Percentiles rank a stretch among this genome's conserved stretches.
Evolutionary conservation across 1,284 basidiomycete genomes (phyloP).

Genomic region (Tremellales sp.): DNA sequence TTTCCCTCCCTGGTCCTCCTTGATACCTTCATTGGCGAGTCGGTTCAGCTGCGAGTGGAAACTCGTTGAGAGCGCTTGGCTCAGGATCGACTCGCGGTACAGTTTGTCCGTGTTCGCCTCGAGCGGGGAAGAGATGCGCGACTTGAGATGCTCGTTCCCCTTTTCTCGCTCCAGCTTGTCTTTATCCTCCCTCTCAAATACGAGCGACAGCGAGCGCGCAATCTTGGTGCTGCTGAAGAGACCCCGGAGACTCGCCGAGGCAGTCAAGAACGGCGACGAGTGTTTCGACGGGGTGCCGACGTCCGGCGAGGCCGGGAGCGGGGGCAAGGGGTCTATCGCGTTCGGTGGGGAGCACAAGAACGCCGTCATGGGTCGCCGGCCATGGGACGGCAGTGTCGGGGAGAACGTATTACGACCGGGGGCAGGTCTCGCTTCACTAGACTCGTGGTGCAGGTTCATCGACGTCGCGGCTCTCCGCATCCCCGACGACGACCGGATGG

Average conservation of each 20-base stretch:
- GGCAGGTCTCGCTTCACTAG: not conserved
- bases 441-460: not conserved
- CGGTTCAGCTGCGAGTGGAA: not conserved
- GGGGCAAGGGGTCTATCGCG: slow-evolving; percentile 22
- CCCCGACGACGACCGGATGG: not conserved
- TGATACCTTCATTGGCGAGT: not conserved
- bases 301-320: not conserved
- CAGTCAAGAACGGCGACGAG: slow-evolving; percentile 15
- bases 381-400: not conserved
- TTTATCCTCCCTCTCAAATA: slow-evolving; percentile 14
- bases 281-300: not conserved
- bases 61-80: slow-evolving; percentile 1
- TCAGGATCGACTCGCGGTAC: not conserved
- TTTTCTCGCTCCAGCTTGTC: not conserved
- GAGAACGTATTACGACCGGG: not conserved
- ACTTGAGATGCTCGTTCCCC: slow-evolving; percentile 1
- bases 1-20: not conserved
- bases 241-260: slow-evolving; percentile 11
- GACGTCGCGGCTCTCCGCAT: not conserved
- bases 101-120: not conserved
- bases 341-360: slow-evolving; percentile 26
- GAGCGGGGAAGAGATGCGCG: not conserved
- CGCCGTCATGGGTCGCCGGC: slow-evolving; percentile 8
- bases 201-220: slow-evolving; percentile 14
- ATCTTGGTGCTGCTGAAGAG: slow-evolving; percentile 18